A percentile compares a stretch with the other conserved stretches of the same genome.
phyloP scores from a whole-genome alignment of 495 filamentous ascomycete species.

The Aspergillus nanangensis region DNA sequence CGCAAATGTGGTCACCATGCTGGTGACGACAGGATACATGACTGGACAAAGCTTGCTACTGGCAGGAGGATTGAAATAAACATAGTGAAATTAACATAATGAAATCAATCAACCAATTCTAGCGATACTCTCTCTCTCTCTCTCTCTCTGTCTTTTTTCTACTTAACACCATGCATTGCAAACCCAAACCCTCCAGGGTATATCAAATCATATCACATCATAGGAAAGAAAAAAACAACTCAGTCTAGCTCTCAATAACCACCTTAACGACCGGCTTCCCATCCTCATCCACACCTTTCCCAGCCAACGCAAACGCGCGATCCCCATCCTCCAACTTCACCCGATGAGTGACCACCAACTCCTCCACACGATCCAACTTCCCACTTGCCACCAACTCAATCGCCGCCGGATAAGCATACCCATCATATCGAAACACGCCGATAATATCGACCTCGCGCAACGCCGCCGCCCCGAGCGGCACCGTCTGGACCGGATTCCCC shows the following conservation, averaged over 20 bases:
- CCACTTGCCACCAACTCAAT: conserved; percentile 66
- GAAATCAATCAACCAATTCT: too few relatives aligned
- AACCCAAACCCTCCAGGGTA: background rate
- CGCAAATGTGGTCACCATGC: conserved; percentile 63
- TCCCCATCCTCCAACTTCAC: conserved; percentile 62
- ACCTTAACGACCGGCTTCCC: conserved; percentile 84
- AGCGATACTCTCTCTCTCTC: background rate
- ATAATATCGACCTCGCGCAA: conserved; percentile 86
- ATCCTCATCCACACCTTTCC: conserved; percentile 68
- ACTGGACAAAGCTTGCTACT: conserved; percentile 58
- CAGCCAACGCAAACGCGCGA: conserved; percentile 77
- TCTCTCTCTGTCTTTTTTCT: background rate
- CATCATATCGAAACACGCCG: conserved; percentile 88
- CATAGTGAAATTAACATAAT: too few relatives aligned
- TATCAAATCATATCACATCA: background rate
- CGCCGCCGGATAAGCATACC: conserved; percentile 72
- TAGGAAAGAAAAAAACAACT: too few relatives aligned
- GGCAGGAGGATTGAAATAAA: conserved; percentile 51
- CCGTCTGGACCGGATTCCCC: conserved; percentile 85
- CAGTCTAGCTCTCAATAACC: conserved; percentile 52
- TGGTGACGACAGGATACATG: conserved; percentile 65
- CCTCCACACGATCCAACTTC: conserved; percentile 48
- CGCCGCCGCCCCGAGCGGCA: conserved; percentile 80
- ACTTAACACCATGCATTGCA: too few relatives aligned
- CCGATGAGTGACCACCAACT: conserved; percentile 71